These are phyloP conservation scores for Boletus subluridellus DNA, from an alignment of 1,284 basidiomycete species.

Conservation along the genomic window DNA sequence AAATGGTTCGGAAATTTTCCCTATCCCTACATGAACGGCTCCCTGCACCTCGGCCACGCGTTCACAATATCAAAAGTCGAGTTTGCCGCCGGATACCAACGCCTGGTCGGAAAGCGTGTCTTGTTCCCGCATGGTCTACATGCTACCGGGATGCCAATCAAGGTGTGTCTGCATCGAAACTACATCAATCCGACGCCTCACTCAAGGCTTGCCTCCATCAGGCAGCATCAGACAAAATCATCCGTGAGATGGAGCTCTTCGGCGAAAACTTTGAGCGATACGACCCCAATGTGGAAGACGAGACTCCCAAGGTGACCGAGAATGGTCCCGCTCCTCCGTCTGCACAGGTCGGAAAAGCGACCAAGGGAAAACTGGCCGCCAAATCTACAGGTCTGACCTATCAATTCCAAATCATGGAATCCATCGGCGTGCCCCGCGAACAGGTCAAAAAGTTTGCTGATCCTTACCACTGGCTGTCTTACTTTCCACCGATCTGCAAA, in stretches of 20 bases:
- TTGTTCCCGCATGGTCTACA: slow-evolving; percentile 97
- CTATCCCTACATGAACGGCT: slow-evolving; percentile 98
- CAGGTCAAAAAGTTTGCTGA: slow-evolving; percentile 98
- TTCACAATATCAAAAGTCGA: slow-evolving; percentile 99
- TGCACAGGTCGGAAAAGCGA: slow-evolving; percentile 73
- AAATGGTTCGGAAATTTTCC: slow-evolving; percentile 98
- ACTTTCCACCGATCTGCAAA: slow-evolving; percentile 95
- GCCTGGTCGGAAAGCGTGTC: slow-evolving; percentile 92
- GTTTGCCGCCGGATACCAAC: slow-evolving; percentile 92
- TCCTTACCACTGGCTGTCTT: slow-evolving; percentile 86
- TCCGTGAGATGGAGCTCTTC: slow-evolving; percentile 96
- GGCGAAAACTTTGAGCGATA: slow-evolving; percentile 86
- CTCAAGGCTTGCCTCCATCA: slow-evolving; percentile 30
- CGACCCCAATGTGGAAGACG: slow-evolving; percentile 50
- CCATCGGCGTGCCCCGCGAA: slow-evolving; percentile 79
- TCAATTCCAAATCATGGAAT: slow-evolving; percentile 99
- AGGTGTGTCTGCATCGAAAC: slow-evolving; percentile 53
- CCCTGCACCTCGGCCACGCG: slow-evolving; percentile 94
- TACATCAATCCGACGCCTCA: not conserved
- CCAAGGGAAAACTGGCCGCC: slow-evolving; percentile 93
- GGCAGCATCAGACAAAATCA: slow-evolving; percentile 95
- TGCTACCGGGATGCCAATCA: slow-evolving; percentile 98
- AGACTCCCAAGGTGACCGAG: slow-evolving; percentile 40
- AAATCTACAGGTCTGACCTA: slow-evolving; percentile 94
- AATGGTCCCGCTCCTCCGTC: slow-evolving; percentile 37